Evolutionary conservation across 2,329 filamentous ascomycete genomes (phyloP).

Genomic region (Lachnellula occidentalis): DNA sequence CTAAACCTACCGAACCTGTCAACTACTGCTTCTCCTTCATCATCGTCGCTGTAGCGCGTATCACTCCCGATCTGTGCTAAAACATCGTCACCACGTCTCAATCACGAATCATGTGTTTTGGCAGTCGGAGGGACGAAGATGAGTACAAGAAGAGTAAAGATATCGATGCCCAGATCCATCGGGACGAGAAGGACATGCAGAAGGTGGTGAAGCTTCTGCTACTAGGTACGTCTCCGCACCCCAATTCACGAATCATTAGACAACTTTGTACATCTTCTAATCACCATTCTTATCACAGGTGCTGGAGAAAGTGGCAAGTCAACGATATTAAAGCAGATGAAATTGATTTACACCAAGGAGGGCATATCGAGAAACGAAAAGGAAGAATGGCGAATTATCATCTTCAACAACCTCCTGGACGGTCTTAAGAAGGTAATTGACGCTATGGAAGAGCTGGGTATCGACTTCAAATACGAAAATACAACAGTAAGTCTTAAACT

Average conservation of each 20-base stretch:
- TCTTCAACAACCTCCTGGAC: constrained; percentile 91
- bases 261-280: constrained; percentile 13
- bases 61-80: neutral
- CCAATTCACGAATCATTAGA: constrained; percentile 5
- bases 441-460: constrained; percentile 80
- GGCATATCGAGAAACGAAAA: constrained; percentile 88
- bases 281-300: constrained; percentile 47
- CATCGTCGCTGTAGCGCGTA: constrained; percentile 8
- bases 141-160: constrained; percentile 57
- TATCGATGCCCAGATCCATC: constrained; percentile 79
- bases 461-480: constrained; percentile 70
- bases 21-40: neutral
- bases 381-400: constrained; percentile 89
- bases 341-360: constrained; percentile 81
- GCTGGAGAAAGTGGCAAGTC: constrained; percentile 95
- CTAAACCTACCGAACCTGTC: neutral
- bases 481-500: constrained; percentile 61
- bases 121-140: constrained; percentile 41
- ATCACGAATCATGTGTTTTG: constrained; percentile 56
- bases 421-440: constrained; percentile 87
- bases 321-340: constrained; percentile 98
- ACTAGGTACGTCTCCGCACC: constrained; percentile 58
- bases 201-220: constrained; percentile 92
- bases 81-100: constrained; percentile 13
- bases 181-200: constrained; percentile 80